Percentiles rank a stretch among this genome's conserved stretches.
Evolutionary conservation across 352 stramenopile species (phyloP).

Genomic region (Sclerospora graminicola): DNA sequence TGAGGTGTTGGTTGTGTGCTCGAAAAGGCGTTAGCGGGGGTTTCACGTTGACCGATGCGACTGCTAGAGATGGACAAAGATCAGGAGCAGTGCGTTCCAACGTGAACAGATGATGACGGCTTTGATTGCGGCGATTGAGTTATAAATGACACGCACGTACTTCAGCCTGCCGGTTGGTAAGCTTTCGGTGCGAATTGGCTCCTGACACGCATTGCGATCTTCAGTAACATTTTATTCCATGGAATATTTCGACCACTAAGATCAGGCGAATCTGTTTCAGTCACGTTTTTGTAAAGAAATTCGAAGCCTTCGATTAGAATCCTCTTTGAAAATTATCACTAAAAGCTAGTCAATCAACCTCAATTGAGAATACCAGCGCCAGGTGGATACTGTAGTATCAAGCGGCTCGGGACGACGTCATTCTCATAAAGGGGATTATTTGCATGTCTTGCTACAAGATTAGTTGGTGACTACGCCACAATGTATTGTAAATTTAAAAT

Average conservation of each 20-base stretch:
- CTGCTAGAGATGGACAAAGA: conserved; percentile 1
- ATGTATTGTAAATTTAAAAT: no score
- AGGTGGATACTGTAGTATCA: no score
- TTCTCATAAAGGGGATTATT: no score
- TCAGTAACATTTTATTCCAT: conserved; percentile 16
- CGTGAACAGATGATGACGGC: neutral
- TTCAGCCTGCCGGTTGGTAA: neutral
- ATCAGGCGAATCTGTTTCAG: neutral
- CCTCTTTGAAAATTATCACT: no score
- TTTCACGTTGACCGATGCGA: conserved; percentile 14
- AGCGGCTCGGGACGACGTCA: no score
- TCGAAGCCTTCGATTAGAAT: no score
- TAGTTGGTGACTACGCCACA: no score
- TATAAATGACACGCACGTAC: neutral
- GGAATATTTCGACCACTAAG: conserved; percentile 13
- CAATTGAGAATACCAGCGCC: no score
- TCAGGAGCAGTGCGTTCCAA: no score
- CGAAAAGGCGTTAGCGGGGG: conserved; percentile 7
- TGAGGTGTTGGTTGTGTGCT: conserved; percentile 4
- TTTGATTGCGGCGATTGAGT: neutral
- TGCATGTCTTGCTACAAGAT: no score
- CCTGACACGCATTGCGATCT: conserved; percentile 17
- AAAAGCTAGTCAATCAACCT: no score
- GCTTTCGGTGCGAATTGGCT: neutral
- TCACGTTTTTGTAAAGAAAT: neutral